Evolutionary conservation across 495 filamentous ascomycete species (phyloP).

Genomic region (Lasiosphaeria ovina): DNA sequence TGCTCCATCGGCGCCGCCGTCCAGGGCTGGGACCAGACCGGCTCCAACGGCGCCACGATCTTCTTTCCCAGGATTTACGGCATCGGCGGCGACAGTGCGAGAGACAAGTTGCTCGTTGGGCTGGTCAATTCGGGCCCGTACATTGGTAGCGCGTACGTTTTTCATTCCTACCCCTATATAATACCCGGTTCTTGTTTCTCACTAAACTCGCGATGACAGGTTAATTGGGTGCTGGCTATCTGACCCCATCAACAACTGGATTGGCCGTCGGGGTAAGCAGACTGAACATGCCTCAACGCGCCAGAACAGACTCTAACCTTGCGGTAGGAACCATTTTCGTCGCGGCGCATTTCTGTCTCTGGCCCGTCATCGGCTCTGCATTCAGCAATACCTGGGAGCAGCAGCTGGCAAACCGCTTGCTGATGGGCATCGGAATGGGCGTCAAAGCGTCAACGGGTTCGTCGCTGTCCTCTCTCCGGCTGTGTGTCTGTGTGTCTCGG

Average conservation of each 20-base stretch:
- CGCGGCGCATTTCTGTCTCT: conserved; percentile 61
- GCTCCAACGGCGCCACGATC: conserved; percentile 74
- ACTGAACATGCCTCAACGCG: not conserved
- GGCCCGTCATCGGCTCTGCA: conserved; percentile 64
- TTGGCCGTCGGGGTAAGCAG: conserved; percentile 57
- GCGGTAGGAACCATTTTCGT: conserved; percentile 57
- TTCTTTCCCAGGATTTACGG: conserved; percentile 54
- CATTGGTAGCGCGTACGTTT: conserved; percentile 40
- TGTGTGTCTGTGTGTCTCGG: too few relatives aligned
- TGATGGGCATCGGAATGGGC: conserved; percentile 74
- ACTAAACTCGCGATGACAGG: conserved; percentile 11
- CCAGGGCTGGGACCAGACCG: conserved; percentile 72
- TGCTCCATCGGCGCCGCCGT: conserved; percentile 75
- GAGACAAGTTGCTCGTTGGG: conserved; percentile 50
- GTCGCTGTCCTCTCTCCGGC: not conserved
- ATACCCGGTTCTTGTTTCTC: not conserved
- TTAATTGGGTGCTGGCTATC: conserved; percentile 65
- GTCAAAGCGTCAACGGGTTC: conserved; percentile 49
- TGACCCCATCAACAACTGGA: conserved; percentile 63
- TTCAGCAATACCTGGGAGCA: conserved; percentile 61
- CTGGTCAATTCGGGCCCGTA: conserved; percentile 54
- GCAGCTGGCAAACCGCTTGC: conserved; percentile 59
- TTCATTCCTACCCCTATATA: not conserved
- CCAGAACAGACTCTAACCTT: not conserved
- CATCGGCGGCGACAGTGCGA: conserved; percentile 45